Evolutionary conservation across 345 rosid genomes (phyloP).

Genomic region (Acer yangbiense): DNA sequence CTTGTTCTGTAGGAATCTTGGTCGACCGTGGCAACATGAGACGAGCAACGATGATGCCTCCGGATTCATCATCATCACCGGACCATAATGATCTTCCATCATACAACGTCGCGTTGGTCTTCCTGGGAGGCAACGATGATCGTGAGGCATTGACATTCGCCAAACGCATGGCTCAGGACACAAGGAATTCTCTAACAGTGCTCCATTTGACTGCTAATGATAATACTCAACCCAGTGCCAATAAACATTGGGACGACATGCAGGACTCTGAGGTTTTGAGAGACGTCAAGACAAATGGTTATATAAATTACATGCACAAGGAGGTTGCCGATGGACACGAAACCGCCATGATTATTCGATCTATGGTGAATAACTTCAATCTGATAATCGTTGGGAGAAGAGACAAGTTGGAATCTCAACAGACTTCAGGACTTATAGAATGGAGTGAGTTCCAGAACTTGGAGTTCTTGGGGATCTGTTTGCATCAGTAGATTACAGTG

Average conservation of each 20-base stretch:
- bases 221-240: background rate
- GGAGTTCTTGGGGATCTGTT: constrained; percentile 66
- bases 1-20: constrained; percentile 63
- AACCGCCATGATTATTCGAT: constrained; percentile 32
- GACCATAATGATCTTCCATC: no score
- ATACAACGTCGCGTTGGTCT: constrained; percentile 32
- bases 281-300: constrained; percentile 25
- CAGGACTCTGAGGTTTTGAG: constrained; percentile 35
- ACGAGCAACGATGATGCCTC: background rate
- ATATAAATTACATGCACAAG: constrained; percentile 28
- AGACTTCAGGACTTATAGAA: constrained; percentile 43
- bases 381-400: constrained; percentile 60
- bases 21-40: constrained; percentile 28
- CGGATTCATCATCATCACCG: background rate
- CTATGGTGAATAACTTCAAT: constrained; percentile 34
- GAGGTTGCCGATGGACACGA: constrained; percentile 38
- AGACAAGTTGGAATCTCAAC: constrained; percentile 24
- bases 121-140: constrained; percentile 67
- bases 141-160: constrained; percentile 51
- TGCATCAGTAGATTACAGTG: constrained; percentile 48
- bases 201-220: constrained; percentile 19
- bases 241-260: constrained; percentile 34
- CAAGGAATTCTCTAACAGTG: constrained; percentile 37
- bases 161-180: constrained; percentile 44
- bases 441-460: constrained; percentile 74